Evolutionary conservation across 2,329 filamentous ascomycete species (phyloP).

Genomic region (Fusarium proliferatum): DNA sequence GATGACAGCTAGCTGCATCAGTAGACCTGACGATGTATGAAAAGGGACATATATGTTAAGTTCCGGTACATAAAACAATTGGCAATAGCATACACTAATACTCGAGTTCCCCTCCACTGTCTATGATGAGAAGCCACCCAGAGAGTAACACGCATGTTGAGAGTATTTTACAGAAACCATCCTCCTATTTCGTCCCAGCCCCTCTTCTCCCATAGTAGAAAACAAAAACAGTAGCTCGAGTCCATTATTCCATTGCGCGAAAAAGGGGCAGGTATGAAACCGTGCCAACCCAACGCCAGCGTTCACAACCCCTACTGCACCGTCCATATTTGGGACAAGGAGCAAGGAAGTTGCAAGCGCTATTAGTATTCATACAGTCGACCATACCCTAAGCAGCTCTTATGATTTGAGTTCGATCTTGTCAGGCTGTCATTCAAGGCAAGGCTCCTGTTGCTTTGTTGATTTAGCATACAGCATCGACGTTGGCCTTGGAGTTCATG

Average conservation of each 20-base stretch:
- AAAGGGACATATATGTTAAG: not conserved
- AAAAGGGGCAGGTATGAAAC: conserved; percentile 31
- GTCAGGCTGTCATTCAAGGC: conserved; percentile 48
- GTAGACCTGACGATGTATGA: not conserved
- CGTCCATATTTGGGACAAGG: conserved; percentile 18
- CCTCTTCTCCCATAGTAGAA: conserved; percentile 38
- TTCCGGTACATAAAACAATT: conserved; percentile 39
- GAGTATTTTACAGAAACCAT: conserved; percentile 63
- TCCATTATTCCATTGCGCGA: conserved; percentile 41
- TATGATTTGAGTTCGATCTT: conserved; percentile 50
- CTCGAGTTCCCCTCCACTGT: conserved; percentile 54
- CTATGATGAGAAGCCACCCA: conserved; percentile 60
- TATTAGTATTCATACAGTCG: conserved; percentile 39
- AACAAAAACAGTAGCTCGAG: conserved; percentile 33
- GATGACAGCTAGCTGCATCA: not conserved
- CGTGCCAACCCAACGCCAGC: conserved; percentile 40
- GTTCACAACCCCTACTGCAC: conserved; percentile 33
- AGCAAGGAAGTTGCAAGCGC: conserved; percentile 38
- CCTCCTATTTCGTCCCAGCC: conserved; percentile 36
- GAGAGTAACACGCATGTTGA: conserved; percentile 56
- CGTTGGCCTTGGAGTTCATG: conserved; percentile 94
- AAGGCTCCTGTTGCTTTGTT: conserved; percentile 5
- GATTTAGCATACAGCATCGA: conserved; percentile 66
- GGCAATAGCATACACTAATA: conserved; percentile 57
- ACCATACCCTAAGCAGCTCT: conserved; percentile 37